Evolutionary conservation across 2,329 filamentous ascomycete species (phyloP), one percentile per base, ranked within the genome.

Genomic region (Arthrobotrys conoides): DNA sequence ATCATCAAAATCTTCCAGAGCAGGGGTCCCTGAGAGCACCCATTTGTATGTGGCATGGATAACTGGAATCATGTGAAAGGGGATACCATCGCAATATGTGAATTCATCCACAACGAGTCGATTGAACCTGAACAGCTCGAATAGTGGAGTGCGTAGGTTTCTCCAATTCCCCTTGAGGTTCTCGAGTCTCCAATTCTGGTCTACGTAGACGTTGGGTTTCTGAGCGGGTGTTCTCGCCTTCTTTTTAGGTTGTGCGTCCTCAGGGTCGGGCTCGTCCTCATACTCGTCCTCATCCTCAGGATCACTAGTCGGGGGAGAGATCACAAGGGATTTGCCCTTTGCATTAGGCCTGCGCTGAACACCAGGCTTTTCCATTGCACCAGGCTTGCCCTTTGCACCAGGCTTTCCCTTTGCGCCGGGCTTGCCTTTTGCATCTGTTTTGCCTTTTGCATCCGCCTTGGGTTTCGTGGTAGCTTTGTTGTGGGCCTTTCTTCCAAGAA

Each of bases 41-140:
- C 90, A 91, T 68, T 86, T 87, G 48, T 87, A 88, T 49, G 86
- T 84, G 10, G 88, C 86, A 27, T 85, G 82, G 0, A 91, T 81
- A 0, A 83, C 84, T 5, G 86, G 83, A 4, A 89, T 83, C 0
- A 85, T 84, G 0, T 85, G 82, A 76, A 85, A 83, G 1, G 70
- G 69, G 48, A 67, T 65, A 16, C 84, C 82, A 53, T 85, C 84
- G 4, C 88, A 84, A 79, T 91, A 90, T 0, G 90, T 88, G 80
- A 89, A 91, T 80, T 92, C 90, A 77, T 92, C 90, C 0, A 91
- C 85, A 1, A 92, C 86, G 0, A 92, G 75, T 5, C 90, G 86
- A 69, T 88, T 88, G 82, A 89, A 92, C 1, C 84, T 83, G 81
- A 91, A 91, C 81, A 89, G 86, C 76, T 91, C 89, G 0, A 92